Evolutionary conservation across 352 stramenopile genomes (phyloP).

Genomic region (Aphanomyces invadans): DNA sequence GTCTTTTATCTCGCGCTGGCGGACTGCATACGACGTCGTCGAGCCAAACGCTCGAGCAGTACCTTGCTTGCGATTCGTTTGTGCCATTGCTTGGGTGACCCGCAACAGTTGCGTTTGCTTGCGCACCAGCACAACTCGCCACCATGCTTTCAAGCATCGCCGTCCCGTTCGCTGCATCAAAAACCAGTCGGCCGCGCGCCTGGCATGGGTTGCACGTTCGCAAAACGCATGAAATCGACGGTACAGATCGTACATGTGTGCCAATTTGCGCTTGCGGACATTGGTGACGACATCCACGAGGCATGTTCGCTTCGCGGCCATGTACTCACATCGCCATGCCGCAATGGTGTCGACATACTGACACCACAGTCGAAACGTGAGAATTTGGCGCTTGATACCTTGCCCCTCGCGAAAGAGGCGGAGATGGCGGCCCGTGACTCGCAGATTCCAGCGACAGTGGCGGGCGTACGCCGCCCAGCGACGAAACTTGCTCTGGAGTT

Average conservation of each 20-base stretch:
- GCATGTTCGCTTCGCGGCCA: background rate
- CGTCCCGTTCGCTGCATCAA: background rate
- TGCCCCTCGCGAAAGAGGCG: background rate
- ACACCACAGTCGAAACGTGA: background rate
- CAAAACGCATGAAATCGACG: background rate
- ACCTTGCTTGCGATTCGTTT: background rate
- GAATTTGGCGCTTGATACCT: background rate
- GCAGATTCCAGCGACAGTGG: background rate
- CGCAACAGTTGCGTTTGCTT: background rate
- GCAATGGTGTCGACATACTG: background rate
- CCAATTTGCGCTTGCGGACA: background rate
- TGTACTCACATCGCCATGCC: background rate
- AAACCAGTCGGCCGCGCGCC: slow-evolving; percentile 6
- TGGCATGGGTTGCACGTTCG: background rate
- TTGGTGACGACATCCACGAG: background rate
- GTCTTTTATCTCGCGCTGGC: background rate
- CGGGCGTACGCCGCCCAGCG: background rate
- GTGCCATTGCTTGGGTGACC: background rate
- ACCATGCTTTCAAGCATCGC: background rate
- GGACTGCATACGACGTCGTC: slow-evolving; percentile 1
- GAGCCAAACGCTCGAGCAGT: background rate
- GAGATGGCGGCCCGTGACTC: background rate
- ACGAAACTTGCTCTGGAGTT: background rate
- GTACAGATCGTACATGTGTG: slow-evolving; percentile 1
- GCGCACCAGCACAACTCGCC: background rate